phyloP scores from a whole-genome alignment of 139 green algal genomes.

The Chlamydomonas sp. region DNA sequence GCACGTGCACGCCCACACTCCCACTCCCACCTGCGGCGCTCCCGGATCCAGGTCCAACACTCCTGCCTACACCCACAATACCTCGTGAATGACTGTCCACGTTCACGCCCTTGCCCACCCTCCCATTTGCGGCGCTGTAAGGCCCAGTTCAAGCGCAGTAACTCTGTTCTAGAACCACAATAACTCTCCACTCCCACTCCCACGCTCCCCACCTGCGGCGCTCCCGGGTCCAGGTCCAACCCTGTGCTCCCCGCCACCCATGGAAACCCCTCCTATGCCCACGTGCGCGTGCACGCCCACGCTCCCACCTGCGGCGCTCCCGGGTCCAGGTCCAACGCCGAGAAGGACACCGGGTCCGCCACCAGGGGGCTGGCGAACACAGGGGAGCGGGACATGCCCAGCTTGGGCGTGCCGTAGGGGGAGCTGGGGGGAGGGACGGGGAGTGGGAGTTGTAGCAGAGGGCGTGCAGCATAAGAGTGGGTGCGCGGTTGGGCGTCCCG shows the following conservation, averaged over 20 bases:
- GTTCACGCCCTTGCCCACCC: too few relatives aligned
- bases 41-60: too few relatives aligned
- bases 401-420: slow-evolving; percentile 60
- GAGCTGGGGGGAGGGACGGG: neutral
- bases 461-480: too few relatives aligned
- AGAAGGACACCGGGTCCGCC: slow-evolving; percentile 20
- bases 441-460: too few relatives aligned
- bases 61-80: too few relatives aligned
- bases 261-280: neutral
- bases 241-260: neutral
- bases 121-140: neutral
- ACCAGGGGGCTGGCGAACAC: slow-evolving; percentile 28
- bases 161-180: neutral
- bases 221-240: slow-evolving; percentile 54
- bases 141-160: neutral
- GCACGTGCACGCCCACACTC: too few relatives aligned
- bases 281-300: too few relatives aligned
- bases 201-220: neutral
- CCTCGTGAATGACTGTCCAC: too few relatives aligned
- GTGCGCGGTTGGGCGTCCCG: too few relatives aligned
- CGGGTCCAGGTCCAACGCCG: slow-evolving; percentile 54
- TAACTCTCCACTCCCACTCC: neutral
- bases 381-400: slow-evolving; percentile 35
- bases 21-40: too few relatives aligned
- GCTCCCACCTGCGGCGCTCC: slow-evolving; percentile 39